Conservation (phyloP, 139 green algal genomes). For the Eudorina sp. region DNA sequence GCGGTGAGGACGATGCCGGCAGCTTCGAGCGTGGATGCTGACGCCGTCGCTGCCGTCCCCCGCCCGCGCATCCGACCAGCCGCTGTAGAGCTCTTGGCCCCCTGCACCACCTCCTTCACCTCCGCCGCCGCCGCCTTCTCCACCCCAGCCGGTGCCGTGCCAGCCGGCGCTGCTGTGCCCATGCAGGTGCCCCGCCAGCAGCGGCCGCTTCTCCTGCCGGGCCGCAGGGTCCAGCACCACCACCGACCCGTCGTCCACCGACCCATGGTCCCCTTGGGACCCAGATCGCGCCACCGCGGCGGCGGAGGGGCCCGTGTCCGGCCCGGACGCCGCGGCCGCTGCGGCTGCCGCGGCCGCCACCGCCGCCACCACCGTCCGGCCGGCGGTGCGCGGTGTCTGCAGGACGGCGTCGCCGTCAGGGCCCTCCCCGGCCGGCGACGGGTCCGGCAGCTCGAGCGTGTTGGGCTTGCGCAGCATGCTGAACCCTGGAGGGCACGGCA, state of each 20-base stretch:
- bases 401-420: background rate
- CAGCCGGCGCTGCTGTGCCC: background rate
- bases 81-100: too few species aligned
- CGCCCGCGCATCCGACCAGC: too few species aligned
- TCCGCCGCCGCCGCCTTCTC: background rate
- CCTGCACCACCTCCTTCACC: too few species aligned
- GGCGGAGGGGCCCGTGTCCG: background rate
- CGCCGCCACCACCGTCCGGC: background rate
- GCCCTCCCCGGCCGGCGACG: background rate
- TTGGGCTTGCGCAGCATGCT: constrained; percentile 40
- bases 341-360: background rate
- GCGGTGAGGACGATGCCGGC: too few species aligned
- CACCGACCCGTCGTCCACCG: background rate
- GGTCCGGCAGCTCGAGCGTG: background rate
- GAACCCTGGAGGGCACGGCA: constrained; percentile 22
- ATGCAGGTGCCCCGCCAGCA: background rate
- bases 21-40: too few species aligned
- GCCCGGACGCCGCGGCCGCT: background rate
- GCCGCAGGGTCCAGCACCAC: background rate
- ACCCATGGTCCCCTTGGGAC: background rate
- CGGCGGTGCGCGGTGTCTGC: background rate
- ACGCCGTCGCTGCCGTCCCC: too few species aligned
- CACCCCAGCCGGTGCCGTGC: background rate
- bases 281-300: background rate
- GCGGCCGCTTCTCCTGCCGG: background rate